phyloP scores from a whole-genome alignment of 257 asterid genomes.

The Misopates orontium region DNA sequence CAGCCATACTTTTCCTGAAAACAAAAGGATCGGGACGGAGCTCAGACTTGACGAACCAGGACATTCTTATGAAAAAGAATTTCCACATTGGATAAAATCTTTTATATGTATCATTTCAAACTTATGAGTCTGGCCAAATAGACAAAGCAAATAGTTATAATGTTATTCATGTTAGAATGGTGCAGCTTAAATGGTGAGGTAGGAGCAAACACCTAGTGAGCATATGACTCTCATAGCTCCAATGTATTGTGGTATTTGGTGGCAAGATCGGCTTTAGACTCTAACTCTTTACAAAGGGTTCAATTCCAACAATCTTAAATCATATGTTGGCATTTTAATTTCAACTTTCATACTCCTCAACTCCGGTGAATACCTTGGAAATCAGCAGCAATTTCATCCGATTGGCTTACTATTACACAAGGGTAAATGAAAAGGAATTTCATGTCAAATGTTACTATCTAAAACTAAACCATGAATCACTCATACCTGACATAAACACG shows the following conservation, averaged over 20 bases:
- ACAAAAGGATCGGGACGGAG: background rate
- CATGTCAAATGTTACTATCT: slow-evolving; percentile 17
- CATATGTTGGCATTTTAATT: background rate
- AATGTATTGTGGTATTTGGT: no score
- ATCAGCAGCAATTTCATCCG: background rate
- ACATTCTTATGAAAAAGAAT: background rate
- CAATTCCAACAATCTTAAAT: no score
- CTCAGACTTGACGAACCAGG: background rate
- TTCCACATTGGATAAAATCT: background rate
- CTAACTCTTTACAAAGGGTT: no score
- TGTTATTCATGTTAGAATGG: background rate
- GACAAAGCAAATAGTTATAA: background rate
- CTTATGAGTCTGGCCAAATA: background rate
- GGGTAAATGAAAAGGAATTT: slow-evolving; percentile 3
- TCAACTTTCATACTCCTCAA: background rate
- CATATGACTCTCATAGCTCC: no score
- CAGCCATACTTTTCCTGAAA: slow-evolving; percentile 82
- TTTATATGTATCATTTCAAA: background rate
- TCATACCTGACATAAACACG: slow-evolving; percentile 80
- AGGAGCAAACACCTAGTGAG: no score
- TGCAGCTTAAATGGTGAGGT: background rate
- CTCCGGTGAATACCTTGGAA: background rate
- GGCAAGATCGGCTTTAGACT: no score
- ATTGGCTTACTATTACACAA: slow-evolving; percentile 12
- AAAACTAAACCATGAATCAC: slow-evolving; percentile 1